Conservation (phyloP, 2,329 filamentous ascomycete genomes). For the Arthroderma uncinatum region DNA sequence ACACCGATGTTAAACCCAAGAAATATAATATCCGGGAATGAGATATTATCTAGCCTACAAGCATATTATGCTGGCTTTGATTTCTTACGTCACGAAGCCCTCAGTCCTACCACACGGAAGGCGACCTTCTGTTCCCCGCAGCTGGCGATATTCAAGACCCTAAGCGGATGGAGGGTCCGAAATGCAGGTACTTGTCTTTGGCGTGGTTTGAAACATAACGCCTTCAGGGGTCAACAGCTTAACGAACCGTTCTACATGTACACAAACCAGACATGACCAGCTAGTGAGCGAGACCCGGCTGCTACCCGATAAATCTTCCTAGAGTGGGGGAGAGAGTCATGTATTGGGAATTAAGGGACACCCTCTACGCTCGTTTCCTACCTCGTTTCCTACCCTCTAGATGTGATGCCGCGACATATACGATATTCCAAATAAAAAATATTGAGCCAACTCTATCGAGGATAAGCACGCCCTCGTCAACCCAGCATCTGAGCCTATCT, state of each 20-base stretch:
- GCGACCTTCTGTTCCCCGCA: not conserved
- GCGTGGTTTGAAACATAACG: not conserved
- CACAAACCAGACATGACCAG: no score
- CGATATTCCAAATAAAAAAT: not conserved
- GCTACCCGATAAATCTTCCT: no score
- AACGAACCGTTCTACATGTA: not conserved
- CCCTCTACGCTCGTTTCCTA: no score
- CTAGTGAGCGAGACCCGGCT: not conserved
- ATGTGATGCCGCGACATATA: not conserved
- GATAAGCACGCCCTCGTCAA: not conserved
- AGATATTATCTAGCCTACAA: not conserved
- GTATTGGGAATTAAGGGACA: not conserved
- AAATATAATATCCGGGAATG: not conserved
- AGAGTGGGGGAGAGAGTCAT: not conserved
- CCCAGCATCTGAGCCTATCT: not conserved
- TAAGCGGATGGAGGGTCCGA: not conserved
- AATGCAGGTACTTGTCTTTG: slow-evolving; percentile 1
- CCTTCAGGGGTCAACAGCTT: not conserved
- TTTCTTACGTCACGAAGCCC: not conserved
- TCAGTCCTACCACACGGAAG: not conserved
- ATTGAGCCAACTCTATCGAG: not conserved
- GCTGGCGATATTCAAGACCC: not conserved
- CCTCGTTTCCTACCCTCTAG: no score
- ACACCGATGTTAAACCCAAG: not conserved
- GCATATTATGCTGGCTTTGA: not conserved